Evolutionary conservation across 805 yeast genomes (phyloP), one percentile per base, ranked within the genome.

Genomic region (Komagataella pseudopastoris): DNA sequence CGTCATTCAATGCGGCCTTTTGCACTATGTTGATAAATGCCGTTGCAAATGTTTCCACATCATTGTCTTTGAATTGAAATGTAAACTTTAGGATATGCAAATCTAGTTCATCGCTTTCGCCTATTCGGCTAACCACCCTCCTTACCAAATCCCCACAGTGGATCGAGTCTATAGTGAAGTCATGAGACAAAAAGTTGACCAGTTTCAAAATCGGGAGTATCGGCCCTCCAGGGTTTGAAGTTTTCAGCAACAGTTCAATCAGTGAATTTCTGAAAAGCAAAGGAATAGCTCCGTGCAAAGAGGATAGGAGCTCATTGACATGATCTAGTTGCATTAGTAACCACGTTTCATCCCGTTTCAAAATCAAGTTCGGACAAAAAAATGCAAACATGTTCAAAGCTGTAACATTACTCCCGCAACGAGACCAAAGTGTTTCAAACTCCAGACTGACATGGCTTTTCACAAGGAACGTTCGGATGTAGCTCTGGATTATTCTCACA

Each of bases 401-500:
- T 3, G 20, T 17, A 2, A 5, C 23, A 7, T 14, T 10, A 6
- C 3, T 20, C 12, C 20, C 46, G 62, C 45, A 10, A 50, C 56
- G 16, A 14, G 3, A 3, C 63, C 62, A 36, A 54, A 51, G 71
- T 69, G 64, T 2, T 52, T 46, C 53, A 6, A 63, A 46, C 5
- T 49, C 47, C 10, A 44, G 50, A 30, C 72, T 67, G 18, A 59
- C 57, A 6, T 48, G 24, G 23, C 58, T 56, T 18, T 68, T 60
- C 6, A 68, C 71, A 5, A 74, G 49, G 51, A 67, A 67, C 17
- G 72, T 61, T 22, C 81, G 65, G 7, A 80, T 68, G 10, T 68
- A 60, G 2, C 69, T 58, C 59, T 85, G 91, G 44, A 90, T 62
- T 6, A 63, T 51, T 1, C 56, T 52, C 0, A 80, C 80, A 1